Evolutionary conservation across 768 basidiomycete genomes (phyloP), one percentile per base, ranked within the genome.

Genomic region (Pisolithus microcarpus): DNA sequence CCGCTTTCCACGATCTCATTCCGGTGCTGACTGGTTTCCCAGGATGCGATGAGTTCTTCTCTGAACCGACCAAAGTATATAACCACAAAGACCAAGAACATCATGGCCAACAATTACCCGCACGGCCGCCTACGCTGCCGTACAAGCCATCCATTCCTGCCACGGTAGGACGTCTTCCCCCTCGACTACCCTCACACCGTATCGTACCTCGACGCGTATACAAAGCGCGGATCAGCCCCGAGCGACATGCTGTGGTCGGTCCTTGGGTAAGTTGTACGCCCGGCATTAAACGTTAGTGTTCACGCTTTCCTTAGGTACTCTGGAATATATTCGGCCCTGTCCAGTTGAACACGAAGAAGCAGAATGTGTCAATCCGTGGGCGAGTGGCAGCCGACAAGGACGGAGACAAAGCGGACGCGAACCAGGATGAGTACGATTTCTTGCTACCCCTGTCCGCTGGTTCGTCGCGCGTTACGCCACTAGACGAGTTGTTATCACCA

Each of bases 41-140:
- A 86, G 86, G 70, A 38, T 87, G 85, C 54, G 65, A 78, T 16
- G 69, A 75, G 38, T 59, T 63, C 26, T 81, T 79, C 56, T 67
- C 71, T 46, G 71, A 65, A 18, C 68, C 78, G 1, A 65, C 72
- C 37, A 74, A 77, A 50, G 65, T 74, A 34, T 75, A 71, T 57
- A 81, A 84, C 63, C 74, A 77, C 53, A 70, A 70, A 23, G 66
- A 73, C 24, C 70, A 72, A 57, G 66, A 71, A 52, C 60, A 64
- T 5, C 46, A 16, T 9, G 23, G n/a, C 45, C 56, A 54, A n/a
- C 37, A 46, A 2, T 28, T 64, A 37, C 40, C 47, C 28, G 52
- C 26, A 44, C 69, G 61, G 63, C 67, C 36, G 61, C 70, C 23
- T 54, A 53, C 70, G 19, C 61, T 63, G 28, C 74, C 73, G 13